phyloP scores from a whole-genome alignment of 345 rosid species.

The Ailanthus altissimus region DNA sequence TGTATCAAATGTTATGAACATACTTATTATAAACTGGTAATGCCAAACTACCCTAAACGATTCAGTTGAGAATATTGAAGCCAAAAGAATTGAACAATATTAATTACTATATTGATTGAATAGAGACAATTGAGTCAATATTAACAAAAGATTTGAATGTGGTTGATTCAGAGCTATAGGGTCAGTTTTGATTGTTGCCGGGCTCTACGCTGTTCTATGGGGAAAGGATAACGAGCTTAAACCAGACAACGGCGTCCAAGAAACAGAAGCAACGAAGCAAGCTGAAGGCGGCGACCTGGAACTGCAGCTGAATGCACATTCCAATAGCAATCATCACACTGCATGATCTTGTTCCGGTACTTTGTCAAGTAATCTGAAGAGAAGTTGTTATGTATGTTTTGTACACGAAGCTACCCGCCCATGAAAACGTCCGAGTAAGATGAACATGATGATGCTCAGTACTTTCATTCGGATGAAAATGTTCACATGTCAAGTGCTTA shows the following conservation, averaged over 20 bases:
- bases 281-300: constrained; percentile 35
- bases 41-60: too few relatives aligned
- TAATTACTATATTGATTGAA: too few relatives aligned
- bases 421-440: not conserved
- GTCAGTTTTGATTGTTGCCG: constrained; percentile 65
- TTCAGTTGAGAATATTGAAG: too few relatives aligned
- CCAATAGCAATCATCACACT: constrained; percentile 10
- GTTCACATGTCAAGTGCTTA: not conserved
- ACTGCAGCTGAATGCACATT: constrained; percentile 18
- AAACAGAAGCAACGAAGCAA: constrained; percentile 1
- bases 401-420: not conserved
- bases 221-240: constrained; percentile 73
- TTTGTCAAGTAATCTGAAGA: not conserved
- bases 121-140: too few relatives aligned
- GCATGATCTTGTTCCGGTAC: too few relatives aligned
- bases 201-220: constrained; percentile 83
- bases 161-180: constrained; percentile 54
- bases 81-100: too few relatives aligned
- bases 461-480: too few relatives aligned
- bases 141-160: not conserved
- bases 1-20: too few relatives aligned
- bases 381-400: not conserved
- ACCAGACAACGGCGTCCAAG: not conserved
- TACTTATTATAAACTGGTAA: too few relatives aligned
- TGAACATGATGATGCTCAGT: not conserved